Percentiles rank a stretch among this genome's conserved stretches.
Evolutionary conservation across 208 protist genomes (phyloP).

Genomic region (Trypanosoma rangeli): DNA sequence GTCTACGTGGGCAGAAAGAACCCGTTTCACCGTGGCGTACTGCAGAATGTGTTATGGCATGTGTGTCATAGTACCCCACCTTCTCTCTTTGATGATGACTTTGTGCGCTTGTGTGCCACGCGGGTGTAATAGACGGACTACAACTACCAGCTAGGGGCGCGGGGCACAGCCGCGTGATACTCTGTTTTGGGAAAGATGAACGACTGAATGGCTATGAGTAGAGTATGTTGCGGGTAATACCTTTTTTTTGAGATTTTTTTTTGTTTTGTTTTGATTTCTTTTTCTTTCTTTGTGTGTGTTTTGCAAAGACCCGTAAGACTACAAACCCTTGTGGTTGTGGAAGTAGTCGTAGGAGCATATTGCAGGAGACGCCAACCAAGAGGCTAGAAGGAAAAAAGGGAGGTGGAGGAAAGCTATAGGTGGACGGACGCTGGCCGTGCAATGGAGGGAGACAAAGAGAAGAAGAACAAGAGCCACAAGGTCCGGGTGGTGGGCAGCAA

Average conservation of each 20-base stretch:
- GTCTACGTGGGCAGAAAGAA: constrained; percentile 67
- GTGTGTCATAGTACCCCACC: constrained; percentile 39
- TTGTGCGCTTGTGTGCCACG: constrained; percentile 57
- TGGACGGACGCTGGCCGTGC: background rate
- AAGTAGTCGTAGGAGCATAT: background rate
- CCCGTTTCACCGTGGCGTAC: constrained; percentile 57
- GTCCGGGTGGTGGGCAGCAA: constrained; percentile 85
- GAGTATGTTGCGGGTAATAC: background rate
- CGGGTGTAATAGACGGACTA: constrained; percentile 38
- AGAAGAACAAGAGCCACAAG: constrained; percentile 90
- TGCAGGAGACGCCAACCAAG: background rate
- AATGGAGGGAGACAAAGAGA: constrained; percentile 57
- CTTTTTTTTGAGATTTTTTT: background rate
- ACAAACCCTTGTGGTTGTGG: background rate
- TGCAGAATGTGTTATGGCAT: constrained; percentile 58
- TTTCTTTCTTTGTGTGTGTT: constrained; percentile 3
- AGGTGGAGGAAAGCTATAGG: background rate
- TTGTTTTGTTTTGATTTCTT: background rate
- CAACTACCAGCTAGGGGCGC: constrained; percentile 1
- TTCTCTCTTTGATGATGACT: constrained; percentile 68
- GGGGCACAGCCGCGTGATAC: background rate
- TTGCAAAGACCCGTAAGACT: background rate
- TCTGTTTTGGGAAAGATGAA: background rate
- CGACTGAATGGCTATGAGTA: background rate
- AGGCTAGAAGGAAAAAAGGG: background rate